Evolutionary conservation across 108 stramenopile species (phyloP).

Genomic region (Schizochytrium sp.): DNA sequence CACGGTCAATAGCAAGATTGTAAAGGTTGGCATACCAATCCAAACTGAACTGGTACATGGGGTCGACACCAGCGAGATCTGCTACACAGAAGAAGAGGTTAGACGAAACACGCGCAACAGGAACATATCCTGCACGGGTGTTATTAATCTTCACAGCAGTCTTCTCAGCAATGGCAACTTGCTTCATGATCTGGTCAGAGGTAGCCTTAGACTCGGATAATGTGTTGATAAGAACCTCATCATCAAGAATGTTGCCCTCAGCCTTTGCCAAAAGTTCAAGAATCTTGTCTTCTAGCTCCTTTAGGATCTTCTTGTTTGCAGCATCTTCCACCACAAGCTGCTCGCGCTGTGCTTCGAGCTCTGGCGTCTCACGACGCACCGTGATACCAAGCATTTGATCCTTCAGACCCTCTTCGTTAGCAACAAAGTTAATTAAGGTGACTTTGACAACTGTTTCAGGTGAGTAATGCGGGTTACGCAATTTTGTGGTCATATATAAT

Average conservation of each 20-base stretch:
- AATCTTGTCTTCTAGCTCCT: slow-evolving; percentile 78
- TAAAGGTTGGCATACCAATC: slow-evolving; percentile 80
- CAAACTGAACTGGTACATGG: slow-evolving; percentile 82
- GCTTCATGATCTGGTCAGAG: slow-evolving; percentile 74
- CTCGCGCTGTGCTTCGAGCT: slow-evolving; percentile 74
- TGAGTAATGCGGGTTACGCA: slow-evolving; percentile 78
- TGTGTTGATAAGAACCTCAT: slow-evolving; percentile 79
- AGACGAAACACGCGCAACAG: slow-evolving; percentile 76
- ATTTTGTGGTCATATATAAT: slow-evolving; percentile 78
- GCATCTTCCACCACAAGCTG: slow-evolving; percentile 77
- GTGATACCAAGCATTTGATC: slow-evolving; percentile 81
- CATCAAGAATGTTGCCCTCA: slow-evolving; percentile 79
- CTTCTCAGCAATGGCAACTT: slow-evolving; percentile 73
- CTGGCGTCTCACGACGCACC: slow-evolving; percentile 71
- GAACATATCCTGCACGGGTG: slow-evolving; percentile 72
- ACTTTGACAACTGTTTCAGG: slow-evolving; percentile 75
- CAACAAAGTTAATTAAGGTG: slow-evolving; percentile 80
- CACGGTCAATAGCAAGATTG: slow-evolving; percentile 74
- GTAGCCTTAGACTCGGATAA: slow-evolving; percentile 76
- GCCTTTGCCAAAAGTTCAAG: slow-evolving; percentile 74
- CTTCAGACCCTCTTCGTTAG: slow-evolving; percentile 76
- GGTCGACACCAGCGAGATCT: slow-evolving; percentile 75
- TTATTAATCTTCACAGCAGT: slow-evolving; percentile 72
- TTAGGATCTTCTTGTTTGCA: slow-evolving; percentile 74
- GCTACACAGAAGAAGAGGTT: slow-evolving; percentile 80